Percentiles rank a stretch among this genome's conserved stretches.
Conservation (phyloP, 2,329 filamentous ascomycete species). For the Cercospora citrullina region DNA sequence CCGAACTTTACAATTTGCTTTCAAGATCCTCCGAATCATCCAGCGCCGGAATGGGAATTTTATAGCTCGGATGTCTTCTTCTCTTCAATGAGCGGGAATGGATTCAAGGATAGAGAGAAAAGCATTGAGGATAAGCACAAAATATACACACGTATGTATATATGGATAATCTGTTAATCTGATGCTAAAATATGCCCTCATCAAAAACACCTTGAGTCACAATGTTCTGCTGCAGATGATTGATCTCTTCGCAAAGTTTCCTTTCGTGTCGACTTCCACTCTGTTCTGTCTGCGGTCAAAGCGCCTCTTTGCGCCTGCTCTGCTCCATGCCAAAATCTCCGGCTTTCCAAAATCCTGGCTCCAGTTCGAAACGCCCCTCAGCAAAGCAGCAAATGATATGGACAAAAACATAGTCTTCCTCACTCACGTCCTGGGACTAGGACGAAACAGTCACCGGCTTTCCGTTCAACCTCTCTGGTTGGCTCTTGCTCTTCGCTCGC, state of each 20-base stretch:
- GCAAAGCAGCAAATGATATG: background rate
- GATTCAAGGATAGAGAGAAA: too few relatives aligned
- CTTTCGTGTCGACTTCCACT: background rate
- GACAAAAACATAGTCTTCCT: background rate
- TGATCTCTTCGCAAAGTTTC: background rate
- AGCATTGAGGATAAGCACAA: background rate
- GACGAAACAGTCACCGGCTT: background rate
- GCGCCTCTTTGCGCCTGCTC: background rate
- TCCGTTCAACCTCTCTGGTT: slow-evolving; percentile 12
- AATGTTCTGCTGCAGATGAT: background rate
- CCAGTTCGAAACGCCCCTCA: background rate
- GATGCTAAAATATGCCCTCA: background rate
- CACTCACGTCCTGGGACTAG: too few relatives aligned
- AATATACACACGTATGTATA: background rate
- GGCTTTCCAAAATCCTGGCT: background rate
- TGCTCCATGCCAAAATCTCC: background rate
- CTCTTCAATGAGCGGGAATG: too few relatives aligned
- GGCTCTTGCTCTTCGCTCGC: slow-evolving; percentile 33
- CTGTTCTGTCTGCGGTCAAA: background rate
- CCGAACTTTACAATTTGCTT: too few relatives aligned
- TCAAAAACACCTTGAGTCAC: background rate
- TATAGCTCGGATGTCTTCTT: too few relatives aligned
- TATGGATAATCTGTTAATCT: background rate
- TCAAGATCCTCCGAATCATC: too few relatives aligned
- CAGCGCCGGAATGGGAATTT: too few relatives aligned